phyloP scores from a whole-genome alignment of 2,329 filamentous ascomycete genomes.

The Phoma sp. region DNA sequence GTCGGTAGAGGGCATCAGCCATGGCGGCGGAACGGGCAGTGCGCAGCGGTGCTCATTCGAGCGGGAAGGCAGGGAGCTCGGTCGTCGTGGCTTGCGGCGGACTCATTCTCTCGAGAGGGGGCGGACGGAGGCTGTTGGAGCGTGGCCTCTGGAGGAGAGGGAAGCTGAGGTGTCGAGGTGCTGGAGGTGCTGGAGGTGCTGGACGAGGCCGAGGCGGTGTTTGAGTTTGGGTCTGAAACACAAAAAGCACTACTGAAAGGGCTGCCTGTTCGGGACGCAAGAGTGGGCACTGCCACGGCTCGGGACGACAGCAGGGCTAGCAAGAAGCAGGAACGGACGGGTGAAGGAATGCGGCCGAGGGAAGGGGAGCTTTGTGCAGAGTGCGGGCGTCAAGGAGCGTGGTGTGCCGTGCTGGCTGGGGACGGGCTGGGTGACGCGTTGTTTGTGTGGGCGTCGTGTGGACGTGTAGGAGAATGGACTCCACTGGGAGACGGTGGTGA shows the following conservation, averaged over 20 bases:
- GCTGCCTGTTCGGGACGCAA: neutral
- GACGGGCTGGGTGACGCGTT: constrained; percentile 1
- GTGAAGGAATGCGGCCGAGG: constrained; percentile 3
- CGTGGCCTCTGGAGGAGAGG: neutral
- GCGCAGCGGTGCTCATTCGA: constrained; percentile 38
- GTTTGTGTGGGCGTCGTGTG: neutral
- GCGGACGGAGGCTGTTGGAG: neutral
- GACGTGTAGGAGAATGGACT: neutral
- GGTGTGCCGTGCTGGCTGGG: neutral
- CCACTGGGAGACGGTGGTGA: constrained; percentile 25
- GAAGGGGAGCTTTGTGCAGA: neutral
- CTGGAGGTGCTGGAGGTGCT: neutral
- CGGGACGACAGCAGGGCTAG: neutral
- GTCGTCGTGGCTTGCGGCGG: constrained; percentile 16
- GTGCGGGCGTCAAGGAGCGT: constrained; percentile 6
- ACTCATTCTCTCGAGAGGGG: constrained; percentile 37
- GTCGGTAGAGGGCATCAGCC: constrained; percentile 34
- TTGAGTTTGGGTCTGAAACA: constrained; percentile 5
- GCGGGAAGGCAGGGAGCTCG: constrained; percentile 28
- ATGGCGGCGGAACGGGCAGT: constrained; percentile 29
- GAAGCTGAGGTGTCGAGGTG: neutral
- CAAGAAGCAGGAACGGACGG: neutral
- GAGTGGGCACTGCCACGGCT: constrained; percentile 3
- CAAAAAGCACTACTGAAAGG: constrained; percentile 9
- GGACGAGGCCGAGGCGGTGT: neutral